Conservation (phyloP, 2,329 filamentous ascomycete genomes). For the Pseudogymnoascus sp. region DNA sequence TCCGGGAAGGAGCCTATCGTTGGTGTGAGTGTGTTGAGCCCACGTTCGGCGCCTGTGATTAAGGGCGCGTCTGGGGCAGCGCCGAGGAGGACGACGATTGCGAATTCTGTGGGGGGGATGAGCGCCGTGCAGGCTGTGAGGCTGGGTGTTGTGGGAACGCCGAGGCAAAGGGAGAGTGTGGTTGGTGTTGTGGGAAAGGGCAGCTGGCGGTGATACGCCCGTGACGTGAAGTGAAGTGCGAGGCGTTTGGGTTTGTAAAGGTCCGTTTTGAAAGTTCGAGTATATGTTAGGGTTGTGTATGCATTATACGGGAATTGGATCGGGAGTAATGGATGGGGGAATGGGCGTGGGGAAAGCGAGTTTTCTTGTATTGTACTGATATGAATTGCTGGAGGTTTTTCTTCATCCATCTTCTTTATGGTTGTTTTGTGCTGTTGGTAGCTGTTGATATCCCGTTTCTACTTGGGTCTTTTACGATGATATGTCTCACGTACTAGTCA, state of each 20-base stretch:
- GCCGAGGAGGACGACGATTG: conserved; percentile 26
- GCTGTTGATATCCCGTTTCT: background rate
- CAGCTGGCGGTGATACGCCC: conserved; percentile 22
- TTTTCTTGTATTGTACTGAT: conserved; percentile 6
- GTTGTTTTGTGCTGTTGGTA: background rate
- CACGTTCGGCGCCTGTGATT: conserved; percentile 49
- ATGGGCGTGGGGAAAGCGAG: background rate
- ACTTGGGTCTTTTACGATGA: background rate
- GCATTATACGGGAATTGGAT: background rate
- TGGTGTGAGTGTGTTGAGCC: conserved; percentile 52
- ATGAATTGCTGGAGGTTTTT: background rate
- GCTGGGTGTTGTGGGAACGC: conserved; percentile 21
- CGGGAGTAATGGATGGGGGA: background rate
- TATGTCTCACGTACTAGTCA: background rate
- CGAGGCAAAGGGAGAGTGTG: conserved; percentile 24
- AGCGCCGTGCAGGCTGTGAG: conserved; percentile 19
- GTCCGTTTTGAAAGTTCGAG: background rate
- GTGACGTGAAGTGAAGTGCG: background rate
- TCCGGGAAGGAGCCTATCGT: conserved; percentile 49
- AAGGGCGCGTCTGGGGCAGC: conserved; percentile 32
- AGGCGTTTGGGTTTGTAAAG: background rate
- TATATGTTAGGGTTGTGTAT: conserved; percentile 8
- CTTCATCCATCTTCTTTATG: background rate
- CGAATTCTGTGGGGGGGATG: conserved; percentile 21
- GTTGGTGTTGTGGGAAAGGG: conserved; percentile 24